These are phyloP conservation scores for Rugiboletus extremiorientalis DNA, from an alignment of 1,284 basidiomycete species.

Conservation along the genomic window DNA sequence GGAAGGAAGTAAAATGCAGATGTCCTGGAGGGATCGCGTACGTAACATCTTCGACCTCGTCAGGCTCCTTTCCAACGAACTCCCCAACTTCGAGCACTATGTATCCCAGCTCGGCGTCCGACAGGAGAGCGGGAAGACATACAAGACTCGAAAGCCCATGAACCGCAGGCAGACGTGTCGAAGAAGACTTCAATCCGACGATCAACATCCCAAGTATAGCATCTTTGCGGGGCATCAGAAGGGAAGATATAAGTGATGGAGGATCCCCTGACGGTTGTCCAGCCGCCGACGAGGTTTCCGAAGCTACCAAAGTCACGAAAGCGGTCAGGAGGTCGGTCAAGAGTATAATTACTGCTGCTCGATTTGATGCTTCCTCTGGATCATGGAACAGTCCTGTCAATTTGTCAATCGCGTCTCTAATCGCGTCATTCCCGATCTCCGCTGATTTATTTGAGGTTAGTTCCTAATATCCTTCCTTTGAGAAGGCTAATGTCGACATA, in stretches of 20 bases:
- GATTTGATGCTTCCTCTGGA: constrained; percentile 74
- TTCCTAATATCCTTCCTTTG: constrained; percentile 2
- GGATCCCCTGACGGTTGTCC: background rate
- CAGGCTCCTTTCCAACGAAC: constrained; percentile 56
- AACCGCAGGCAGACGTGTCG: constrained; percentile 60
- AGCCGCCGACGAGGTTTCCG: background rate
- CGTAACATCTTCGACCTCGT: constrained; percentile 60
- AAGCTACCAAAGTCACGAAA: constrained; percentile 29
- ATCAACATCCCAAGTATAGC: constrained; percentile 68
- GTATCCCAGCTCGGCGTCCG: constrained; percentile 75
- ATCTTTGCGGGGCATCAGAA: constrained; percentile 71
- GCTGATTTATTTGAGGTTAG: constrained; percentile 44
- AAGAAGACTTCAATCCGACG: constrained; percentile 56
- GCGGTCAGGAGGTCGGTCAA: constrained; percentile 61
- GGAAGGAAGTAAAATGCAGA: background rate
- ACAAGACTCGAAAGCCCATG: constrained; percentile 63
- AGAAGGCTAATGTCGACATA: constrained; percentile 40
- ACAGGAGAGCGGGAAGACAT: constrained; percentile 62
- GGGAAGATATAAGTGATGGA: constrained; percentile 11
- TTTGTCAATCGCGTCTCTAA: constrained; percentile 69
- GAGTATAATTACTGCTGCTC: constrained; percentile 66
- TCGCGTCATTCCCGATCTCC: constrained; percentile 65
- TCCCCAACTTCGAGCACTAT: constrained; percentile 79
- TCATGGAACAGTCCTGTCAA: constrained; percentile 75
- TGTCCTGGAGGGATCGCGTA: constrained; percentile 23